Conservation (phyloP, 805 yeast species). For the Tetrapisispora fleetii region DNA sequence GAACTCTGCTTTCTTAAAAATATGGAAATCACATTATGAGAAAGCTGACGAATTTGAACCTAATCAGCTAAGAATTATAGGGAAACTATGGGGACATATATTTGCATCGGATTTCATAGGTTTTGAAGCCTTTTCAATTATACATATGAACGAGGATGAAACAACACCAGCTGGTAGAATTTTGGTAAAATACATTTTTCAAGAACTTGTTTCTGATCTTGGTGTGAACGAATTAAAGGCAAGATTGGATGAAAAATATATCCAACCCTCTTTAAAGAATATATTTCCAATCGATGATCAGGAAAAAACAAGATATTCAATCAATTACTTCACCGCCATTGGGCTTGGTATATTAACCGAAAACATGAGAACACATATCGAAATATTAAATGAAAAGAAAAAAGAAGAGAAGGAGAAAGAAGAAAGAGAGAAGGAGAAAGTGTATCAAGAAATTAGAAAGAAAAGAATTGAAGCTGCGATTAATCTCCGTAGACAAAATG, state of each 20-base stretch:
- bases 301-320: conserved; percentile 60
- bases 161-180: conserved; percentile 78
- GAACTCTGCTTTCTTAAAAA: conserved; percentile 42
- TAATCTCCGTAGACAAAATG: background rate
- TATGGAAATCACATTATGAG: conserved; percentile 48
- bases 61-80: conserved; percentile 64
- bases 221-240: conserved; percentile 46
- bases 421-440: conserved; percentile 3
- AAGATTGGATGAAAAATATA: conserved; percentile 43
- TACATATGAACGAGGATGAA: conserved; percentile 56
- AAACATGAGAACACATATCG: conserved; percentile 54
- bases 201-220: conserved; percentile 66
- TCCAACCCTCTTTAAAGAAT: conserved; percentile 41
- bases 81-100: conserved; percentile 78
- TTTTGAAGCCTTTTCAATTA: conserved; percentile 47
- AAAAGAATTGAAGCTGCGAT: background rate
- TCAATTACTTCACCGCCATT: conserved; percentile 88
- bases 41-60: conserved; percentile 61
- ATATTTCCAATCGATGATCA: conserved; percentile 52
- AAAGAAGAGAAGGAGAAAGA: conserved; percentile 7
- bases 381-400: conserved; percentile 21
- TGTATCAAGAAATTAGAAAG: conserved; percentile 11
- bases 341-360: conserved; percentile 81
- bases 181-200: conserved; percentile 69
- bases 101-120: conserved; percentile 60